Percentiles rank a stretch among this genome's conserved stretches.
Evolutionary conservation across 164 flowering plant genomes (phyloP).

Genomic region (Brasenia schreberi): DNA sequence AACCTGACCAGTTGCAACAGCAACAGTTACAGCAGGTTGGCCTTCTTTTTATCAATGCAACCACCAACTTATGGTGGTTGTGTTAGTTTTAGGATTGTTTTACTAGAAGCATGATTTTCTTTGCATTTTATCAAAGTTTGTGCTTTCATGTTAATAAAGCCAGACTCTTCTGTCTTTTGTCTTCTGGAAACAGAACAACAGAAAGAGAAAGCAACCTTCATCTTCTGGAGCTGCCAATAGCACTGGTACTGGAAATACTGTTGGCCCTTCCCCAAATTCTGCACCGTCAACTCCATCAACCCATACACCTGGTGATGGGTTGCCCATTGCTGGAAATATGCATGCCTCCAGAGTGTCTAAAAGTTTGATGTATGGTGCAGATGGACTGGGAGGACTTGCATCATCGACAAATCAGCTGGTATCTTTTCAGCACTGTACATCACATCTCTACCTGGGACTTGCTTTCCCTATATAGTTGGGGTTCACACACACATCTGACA

Average conservation of each 20-base stretch:
- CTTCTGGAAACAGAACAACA: constrained; percentile 28
- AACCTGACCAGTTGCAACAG: constrained; percentile 64
- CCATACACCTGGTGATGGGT: constrained; percentile 68
- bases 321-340: constrained; percentile 31
- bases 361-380: constrained; percentile 56
- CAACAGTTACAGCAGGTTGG: constrained; percentile 53
- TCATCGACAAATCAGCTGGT: constrained; percentile 87
- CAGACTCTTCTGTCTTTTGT: background rate
- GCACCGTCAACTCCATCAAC: constrained; percentile 51
- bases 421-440: constrained; percentile 2
- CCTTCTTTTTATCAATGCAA: constrained; percentile 3
- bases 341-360: constrained; percentile 46
- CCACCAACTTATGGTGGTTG: too few relatives aligned
- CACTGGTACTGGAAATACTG: constrained; percentile 69
- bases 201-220: constrained; percentile 63
- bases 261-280: constrained; percentile 60
- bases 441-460: background rate
- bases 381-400: constrained; percentile 63
- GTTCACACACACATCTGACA: background rate
- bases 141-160: background rate
- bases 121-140: background rate
- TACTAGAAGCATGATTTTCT: background rate
- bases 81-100: too few relatives aligned
- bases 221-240: constrained; percentile 81
- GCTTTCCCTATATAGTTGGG: too few relatives aligned